Conservation (phyloP, 2,329 filamentous ascomycete genomes). For the Dryadomyces quercivorus region DNA sequence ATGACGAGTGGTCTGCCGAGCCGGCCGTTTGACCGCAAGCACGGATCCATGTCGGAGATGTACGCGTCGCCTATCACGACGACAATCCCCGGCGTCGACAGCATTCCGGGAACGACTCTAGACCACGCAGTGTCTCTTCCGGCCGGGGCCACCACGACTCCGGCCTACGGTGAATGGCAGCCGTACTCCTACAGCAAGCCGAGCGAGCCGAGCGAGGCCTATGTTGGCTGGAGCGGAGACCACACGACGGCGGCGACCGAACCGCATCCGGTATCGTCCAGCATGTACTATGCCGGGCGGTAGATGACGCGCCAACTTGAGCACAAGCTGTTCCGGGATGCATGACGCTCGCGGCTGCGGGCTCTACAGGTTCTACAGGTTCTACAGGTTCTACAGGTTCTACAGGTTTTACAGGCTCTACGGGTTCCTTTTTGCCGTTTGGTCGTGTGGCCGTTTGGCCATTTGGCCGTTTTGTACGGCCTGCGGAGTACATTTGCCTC, state of each 20-base stretch:
- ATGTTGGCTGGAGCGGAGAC: conserved; percentile 22
- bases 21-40: conserved; percentile 31
- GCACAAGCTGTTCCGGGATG: background rate
- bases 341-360: no score
- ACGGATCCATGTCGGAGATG: conserved; percentile 27
- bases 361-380: no score
- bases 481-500: no score
- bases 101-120: conserved; percentile 21
- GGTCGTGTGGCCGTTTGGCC: no score
- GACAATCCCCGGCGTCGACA: conserved; percentile 23
- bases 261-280: conserved; percentile 12
- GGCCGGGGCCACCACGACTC: conserved; percentile 21
- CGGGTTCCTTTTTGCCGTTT: no score
- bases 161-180: conserved; percentile 1
- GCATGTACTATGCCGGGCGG: conserved; percentile 22
- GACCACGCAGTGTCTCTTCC: conserved; percentile 25
- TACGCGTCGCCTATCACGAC: conserved; percentile 29
- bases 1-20: conserved; percentile 14
- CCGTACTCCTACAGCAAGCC: conserved; percentile 28
- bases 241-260: conserved; percentile 16
- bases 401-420: no score
- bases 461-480: no score
- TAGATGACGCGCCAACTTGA: conserved; percentile 1
- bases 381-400: no score
- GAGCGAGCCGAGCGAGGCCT: conserved; percentile 22